Evolutionary conservation across 2,329 filamentous ascomycete species (phyloP).

Genomic region (Paraphaeosphaeria sporulosa): DNA sequence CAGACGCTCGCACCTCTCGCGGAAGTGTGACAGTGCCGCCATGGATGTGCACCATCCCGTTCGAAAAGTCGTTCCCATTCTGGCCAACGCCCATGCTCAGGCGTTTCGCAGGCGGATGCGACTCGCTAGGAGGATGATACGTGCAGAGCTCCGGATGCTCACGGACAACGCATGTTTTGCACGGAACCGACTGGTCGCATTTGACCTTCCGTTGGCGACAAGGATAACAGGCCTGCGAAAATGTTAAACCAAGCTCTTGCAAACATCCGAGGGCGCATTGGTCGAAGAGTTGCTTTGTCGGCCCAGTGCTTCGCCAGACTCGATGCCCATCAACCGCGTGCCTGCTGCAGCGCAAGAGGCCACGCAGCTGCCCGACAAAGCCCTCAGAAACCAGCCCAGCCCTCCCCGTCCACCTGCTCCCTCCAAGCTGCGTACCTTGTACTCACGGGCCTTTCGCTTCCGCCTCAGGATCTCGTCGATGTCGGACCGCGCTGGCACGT

Average conservation of each 20-base stretch:
- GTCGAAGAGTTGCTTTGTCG: neutral
- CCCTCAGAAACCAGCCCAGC: neutral
- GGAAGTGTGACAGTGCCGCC: conserved; percentile 50
- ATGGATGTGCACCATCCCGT: conserved; percentile 49
- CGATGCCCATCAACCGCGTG: neutral
- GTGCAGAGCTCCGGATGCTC: conserved; percentile 61
- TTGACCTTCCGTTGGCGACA: conserved; percentile 57
- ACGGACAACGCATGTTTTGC: conserved; percentile 59
- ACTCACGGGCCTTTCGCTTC: conserved; percentile 60
- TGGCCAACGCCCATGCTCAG: conserved; percentile 43
- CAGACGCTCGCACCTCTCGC: conserved; percentile 39
- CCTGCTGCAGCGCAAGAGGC: neutral
- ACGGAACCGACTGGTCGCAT: conserved; percentile 58
- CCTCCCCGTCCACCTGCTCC: neutral
- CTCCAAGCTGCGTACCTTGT: conserved; percentile 50
- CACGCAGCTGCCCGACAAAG: neutral
- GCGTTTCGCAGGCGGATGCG: conserved; percentile 50
- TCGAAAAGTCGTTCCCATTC: conserved; percentile 48
- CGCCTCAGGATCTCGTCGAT: conserved; percentile 59
- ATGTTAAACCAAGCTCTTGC: conserved; percentile 25
- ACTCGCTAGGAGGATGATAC: conserved; percentile 51
- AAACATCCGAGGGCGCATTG: conserved; percentile 2
- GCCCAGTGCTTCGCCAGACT: neutral
- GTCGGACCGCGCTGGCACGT: conserved; percentile 53
- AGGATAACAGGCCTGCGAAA: conserved; percentile 55